Evolutionary conservation across 1,284 basidiomycete genomes (phyloP).

Genomic region (Kwoniella shivajii): DNA sequence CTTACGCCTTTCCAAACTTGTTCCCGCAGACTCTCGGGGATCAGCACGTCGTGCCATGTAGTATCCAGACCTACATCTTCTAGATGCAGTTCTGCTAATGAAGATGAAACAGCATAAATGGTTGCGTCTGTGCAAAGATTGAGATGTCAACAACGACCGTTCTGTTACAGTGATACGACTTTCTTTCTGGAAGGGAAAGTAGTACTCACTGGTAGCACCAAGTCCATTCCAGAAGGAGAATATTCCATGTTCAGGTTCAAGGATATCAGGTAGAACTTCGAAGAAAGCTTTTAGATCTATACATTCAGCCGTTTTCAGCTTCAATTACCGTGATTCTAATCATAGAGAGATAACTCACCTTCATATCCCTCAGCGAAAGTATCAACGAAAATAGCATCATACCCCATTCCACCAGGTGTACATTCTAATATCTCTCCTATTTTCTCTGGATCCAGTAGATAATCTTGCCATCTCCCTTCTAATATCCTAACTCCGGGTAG

Average conservation of each 20-base stretch:
- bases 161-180: too few species aligned
- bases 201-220: slow-evolving; percentile 79
- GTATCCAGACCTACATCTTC: slow-evolving; percentile 67
- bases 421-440: slow-evolving; percentile 44
- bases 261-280: slow-evolving; percentile 73
- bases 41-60: slow-evolving; percentile 52
- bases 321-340: background rate
- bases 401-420: slow-evolving; percentile 58
- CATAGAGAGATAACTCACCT: slow-evolving; percentile 54
- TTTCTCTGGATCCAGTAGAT: slow-evolving; percentile 58
- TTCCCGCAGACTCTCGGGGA: slow-evolving; percentile 49
- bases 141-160: background rate
- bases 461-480: slow-evolving; percentile 92
- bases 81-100: slow-evolving; percentile 82
- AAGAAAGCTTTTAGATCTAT: slow-evolving; percentile 81
- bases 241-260: slow-evolving; percentile 73
- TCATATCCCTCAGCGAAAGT: slow-evolving; percentile 88
- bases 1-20: slow-evolving; percentile 55
- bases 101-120: slow-evolving; percentile 91
- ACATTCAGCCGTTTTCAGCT: background rate
- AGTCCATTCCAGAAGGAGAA: slow-evolving; percentile 98
- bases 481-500: slow-evolving; percentile 76
- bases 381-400: slow-evolving; percentile 92
- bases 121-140: slow-evolving; percentile 63
- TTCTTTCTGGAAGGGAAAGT: background rate